Evolutionary conservation across 352 stramenopile genomes (phyloP), one percentile per base, ranked within the genome.

Genomic region (Phytophthora multivora): DNA sequence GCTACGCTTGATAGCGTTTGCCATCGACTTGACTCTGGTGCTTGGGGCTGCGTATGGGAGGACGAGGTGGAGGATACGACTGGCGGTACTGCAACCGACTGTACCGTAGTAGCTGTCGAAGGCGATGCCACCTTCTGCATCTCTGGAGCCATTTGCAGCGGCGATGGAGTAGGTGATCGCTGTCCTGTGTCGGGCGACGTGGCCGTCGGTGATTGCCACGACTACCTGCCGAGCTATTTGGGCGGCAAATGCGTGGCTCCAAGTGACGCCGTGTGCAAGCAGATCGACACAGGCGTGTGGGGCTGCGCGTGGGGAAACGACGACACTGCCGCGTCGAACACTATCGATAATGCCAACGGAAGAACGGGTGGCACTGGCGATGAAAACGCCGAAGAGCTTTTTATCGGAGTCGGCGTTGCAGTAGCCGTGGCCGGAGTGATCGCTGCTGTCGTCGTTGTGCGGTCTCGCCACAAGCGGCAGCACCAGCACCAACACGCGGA

Each of bases 51-150:
- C 18, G 68, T 68, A 8, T 73, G 66, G 66, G 51, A 69, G 5
- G 61, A 69, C 16, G 19, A 54, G 13, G 5, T 10, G 31, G 33
- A 8, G 21, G 43, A 5, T 41, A 8, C 21, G 12, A 19, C 43
- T 36, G 19, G 3, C 5, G 21, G 21, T n/a, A 38, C 23, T 19
- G 4, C 28, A 48, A 35, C 28, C 18, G 55, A 56, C 23, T 89
- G 79, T 59, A 80, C 66, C 0, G 55, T 78, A 18, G 67, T 88
- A 13, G 80, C 66, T 25, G 80, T 91, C 9, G 66, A 83, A n/a
- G 60, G 73, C 7, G 80, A 90, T 38, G 82, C 80, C 11, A 90
- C 82, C 3, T 90, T 84, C 63, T 88, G 78, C 60, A 76, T 85
- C 31, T 18, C 50, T 9, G 82, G 75, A 9, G 35, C 65, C 6